These are phyloP conservation scores for Fomitopsis pinicola DNA, from an alignment of 1,284 basidiomycete genomes.

Conservation along the genomic window DNA sequence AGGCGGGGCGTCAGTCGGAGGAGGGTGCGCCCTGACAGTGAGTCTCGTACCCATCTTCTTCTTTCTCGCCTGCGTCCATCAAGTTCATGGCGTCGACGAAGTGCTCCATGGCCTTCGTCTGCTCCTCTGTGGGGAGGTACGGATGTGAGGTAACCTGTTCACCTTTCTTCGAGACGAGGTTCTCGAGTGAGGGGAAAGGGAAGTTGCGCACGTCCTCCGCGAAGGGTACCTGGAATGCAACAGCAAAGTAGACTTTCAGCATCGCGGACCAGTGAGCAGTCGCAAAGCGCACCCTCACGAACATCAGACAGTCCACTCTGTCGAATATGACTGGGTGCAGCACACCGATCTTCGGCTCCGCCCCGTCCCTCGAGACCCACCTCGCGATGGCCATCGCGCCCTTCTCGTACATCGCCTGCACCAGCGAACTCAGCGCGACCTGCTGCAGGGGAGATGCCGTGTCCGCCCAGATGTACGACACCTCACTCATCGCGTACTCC, in stretches of 20 bases:
- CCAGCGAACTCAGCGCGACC: conserved; percentile 82
- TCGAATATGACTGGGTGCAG: conserved; percentile 60
- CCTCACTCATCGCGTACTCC: conserved; percentile 82
- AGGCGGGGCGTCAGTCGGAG: neutral
- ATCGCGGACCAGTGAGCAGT: neutral
- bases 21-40: neutral
- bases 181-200: conserved; percentile 80
- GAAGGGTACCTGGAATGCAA: conserved; percentile 74
- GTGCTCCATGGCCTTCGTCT: conserved; percentile 78
- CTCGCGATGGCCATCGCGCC: conserved; percentile 68
- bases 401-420: conserved; percentile 66
- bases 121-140: conserved; percentile 78
- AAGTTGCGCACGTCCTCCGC: conserved; percentile 90
- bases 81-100: conserved; percentile 89
- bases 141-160: conserved; percentile 72
- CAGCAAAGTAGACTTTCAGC: neutral
- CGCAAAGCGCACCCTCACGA: conserved; percentile 60
- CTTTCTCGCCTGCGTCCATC: conserved; percentile 65
- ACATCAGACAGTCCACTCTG: conserved; percentile 75
- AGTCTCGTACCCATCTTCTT: conserved; percentile 59
- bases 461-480: conserved; percentile 86
- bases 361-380: conserved; percentile 69
- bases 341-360: conserved; percentile 85
- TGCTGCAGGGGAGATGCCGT: conserved; percentile 66
- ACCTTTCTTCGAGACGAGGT: conserved; percentile 74